A percentile compares a stretch with the other conserved stretches of the same genome.
Conservation (phyloP, 208 protist species). For the Acanthamoeba lenticulata region DNA sequence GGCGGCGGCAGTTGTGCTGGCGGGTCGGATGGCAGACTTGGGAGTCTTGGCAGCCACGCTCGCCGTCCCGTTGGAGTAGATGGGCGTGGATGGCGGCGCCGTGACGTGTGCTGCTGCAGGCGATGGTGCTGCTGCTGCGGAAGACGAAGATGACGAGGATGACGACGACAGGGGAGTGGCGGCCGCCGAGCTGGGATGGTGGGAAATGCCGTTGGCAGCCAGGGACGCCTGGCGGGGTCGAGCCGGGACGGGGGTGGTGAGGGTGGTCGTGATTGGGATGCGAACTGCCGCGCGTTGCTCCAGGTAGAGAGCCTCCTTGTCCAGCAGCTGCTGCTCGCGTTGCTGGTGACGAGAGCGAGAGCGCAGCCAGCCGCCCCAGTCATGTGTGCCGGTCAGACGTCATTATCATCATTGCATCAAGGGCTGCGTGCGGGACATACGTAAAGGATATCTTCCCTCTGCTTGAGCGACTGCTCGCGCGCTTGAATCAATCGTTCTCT, state of each 20-base stretch:
- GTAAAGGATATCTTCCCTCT: background rate
- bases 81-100: too few relatives aligned
- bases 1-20: background rate
- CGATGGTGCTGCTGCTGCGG: background rate
- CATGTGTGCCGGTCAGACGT: too few relatives aligned
- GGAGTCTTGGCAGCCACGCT: background rate
- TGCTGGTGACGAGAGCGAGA: too few relatives aligned
- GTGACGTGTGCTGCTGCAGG: background rate
- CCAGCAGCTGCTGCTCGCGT: slow-evolving; percentile 12
- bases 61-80: background rate
- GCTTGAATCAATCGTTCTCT: background rate
- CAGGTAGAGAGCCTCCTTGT: slow-evolving; percentile 10
- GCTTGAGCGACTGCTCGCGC: background rate
- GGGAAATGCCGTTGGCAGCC: too few relatives aligned
- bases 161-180: background rate
- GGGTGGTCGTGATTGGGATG: background rate
- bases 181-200: background rate
- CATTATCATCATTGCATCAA: too few relatives aligned
- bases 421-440: background rate
- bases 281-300: background rate
- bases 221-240: background rate
- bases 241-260: background rate
- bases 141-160: too few relatives aligned
- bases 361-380: too few relatives aligned
- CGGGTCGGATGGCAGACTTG: background rate